Evolutionary conservation across 148 eudicot species (phyloP).

Genomic region (Pouteria glomerata): DNA sequence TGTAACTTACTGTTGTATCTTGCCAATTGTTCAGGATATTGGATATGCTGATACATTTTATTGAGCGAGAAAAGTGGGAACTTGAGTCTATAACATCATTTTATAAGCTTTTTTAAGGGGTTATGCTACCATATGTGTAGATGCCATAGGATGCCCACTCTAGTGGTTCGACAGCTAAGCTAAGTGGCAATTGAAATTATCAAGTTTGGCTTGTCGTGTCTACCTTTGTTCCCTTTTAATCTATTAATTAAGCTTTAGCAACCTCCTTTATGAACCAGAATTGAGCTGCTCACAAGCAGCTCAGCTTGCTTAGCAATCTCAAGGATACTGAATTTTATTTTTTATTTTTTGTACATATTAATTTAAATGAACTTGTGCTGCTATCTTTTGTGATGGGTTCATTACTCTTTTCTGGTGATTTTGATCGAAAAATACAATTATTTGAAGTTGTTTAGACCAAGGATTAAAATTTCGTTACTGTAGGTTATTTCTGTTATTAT

Average conservation of each 20-base stretch:
- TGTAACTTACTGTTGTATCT: background rate
- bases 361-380: background rate
- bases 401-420: background rate
- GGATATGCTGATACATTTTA: too few relatives aligned
- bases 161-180: background rate
- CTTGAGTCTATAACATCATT: too few relatives aligned
- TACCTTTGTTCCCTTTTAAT: too few relatives aligned
- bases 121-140: background rate
- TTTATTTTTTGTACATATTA: background rate
- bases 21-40: background rate
- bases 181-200: background rate
- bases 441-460: background rate
- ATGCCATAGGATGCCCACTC: background rate
- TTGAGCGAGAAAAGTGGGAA: too few relatives aligned
- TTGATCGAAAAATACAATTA: background rate
- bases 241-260: background rate
- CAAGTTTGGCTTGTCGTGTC: background rate
- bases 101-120: too few relatives aligned
- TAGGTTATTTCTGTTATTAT: too few relatives aligned
- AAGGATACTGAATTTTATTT: background rate
- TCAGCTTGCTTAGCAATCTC: background rate
- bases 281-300: background rate
- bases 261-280: background rate
- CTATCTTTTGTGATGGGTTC: background rate
- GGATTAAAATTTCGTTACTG: too few relatives aligned